These are phyloP conservation scores for Luvunga scandens DNA, from an alignment of 345 rosid species.

Conservation along the genomic window DNA sequence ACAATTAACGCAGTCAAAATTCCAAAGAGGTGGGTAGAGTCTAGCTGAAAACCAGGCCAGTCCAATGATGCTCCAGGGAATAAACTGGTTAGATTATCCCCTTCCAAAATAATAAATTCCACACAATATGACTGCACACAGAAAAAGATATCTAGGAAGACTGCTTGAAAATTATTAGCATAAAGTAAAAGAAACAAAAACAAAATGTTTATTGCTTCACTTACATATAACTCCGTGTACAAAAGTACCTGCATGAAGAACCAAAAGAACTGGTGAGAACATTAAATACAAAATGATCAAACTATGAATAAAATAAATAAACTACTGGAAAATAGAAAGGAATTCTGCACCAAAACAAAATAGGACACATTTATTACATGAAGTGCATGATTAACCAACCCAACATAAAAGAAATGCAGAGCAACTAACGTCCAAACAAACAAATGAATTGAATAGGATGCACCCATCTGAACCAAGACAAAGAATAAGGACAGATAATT, in stretches of 20 bases:
- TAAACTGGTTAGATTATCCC: conserved; percentile 79
- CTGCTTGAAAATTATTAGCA: conserved; percentile 10
- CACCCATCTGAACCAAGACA: not conserved
- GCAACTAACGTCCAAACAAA: not conserved
- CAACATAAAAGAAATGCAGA: not conserved
- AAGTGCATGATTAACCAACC: not conserved
- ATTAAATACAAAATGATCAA: not conserved
- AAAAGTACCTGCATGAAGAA: conserved; percentile 61
- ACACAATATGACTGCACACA: conserved; percentile 77
- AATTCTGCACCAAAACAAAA: not conserved
- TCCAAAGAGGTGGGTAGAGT: conserved; percentile 74
- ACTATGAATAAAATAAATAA: not conserved
- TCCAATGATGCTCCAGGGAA: conserved; percentile 76
- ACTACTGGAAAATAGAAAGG: not conserved
- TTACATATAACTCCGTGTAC: conserved; percentile 81
- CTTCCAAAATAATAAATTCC: conserved; percentile 89
- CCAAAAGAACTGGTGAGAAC: conserved; percentile 27
- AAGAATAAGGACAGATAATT: not conserved
- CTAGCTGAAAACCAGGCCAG: conserved; percentile 57
- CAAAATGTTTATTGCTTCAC: conserved; percentile 21
- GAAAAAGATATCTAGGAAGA: conserved; percentile 14
- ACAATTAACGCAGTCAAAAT: conserved; percentile 67
- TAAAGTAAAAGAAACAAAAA: not conserved
- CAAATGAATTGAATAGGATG: not conserved
- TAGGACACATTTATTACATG: not conserved